These are phyloP conservation scores for Sugiyamaella pinicola DNA, from an alignment of 1,139 yeast species.

Conservation along the genomic window DNA sequence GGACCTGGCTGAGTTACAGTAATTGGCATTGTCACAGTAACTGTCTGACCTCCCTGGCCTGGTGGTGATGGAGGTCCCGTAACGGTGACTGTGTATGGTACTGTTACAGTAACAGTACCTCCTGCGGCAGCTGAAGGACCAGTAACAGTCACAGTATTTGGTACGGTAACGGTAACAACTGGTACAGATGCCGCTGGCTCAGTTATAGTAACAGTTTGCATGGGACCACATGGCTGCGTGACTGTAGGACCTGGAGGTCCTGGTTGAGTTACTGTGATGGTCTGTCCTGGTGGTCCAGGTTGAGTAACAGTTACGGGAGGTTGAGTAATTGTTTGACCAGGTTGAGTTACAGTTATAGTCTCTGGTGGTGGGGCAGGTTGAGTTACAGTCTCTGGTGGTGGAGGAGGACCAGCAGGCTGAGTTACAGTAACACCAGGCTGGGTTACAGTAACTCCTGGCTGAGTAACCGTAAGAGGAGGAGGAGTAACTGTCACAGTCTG, in stretches of 20 bases:
- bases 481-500: slow-evolving; percentile 19
- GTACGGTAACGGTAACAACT: slow-evolving; percentile 13
- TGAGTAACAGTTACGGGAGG: slow-evolving; percentile 24
- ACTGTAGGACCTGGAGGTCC: slow-evolving; percentile 6
- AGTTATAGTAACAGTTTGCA: slow-evolving; percentile 25
- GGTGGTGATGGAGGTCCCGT: slow-evolving; percentile 15
- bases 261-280: slow-evolving; percentile 18
- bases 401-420: slow-evolving; percentile 17
- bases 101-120: slow-evolving; percentile 13
- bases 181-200: slow-evolving; percentile 15
- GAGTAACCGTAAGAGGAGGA: neutral
- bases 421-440: slow-evolving; percentile 21
- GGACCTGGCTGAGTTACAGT: slow-evolving; percentile 15
- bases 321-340: neutral
- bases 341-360: slow-evolving; percentile 4
- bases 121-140: slow-evolving; percentile 4
- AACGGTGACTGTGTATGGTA: slow-evolving; percentile 23
- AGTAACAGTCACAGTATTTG: slow-evolving; percentile 7
- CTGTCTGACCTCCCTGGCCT: slow-evolving; percentile 10
- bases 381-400: slow-evolving; percentile 1
- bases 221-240: slow-evolving; percentile 13
- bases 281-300: slow-evolving; percentile 18
- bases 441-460: slow-evolving; percentile 6
- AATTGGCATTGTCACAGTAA: slow-evolving; percentile 2
- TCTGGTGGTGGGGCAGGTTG: slow-evolving; percentile 9